These are phyloP conservation scores for Pyricularia pennisetigena DNA, from an alignment of 2,329 filamentous ascomycete species.

Conservation along the genomic window DNA sequence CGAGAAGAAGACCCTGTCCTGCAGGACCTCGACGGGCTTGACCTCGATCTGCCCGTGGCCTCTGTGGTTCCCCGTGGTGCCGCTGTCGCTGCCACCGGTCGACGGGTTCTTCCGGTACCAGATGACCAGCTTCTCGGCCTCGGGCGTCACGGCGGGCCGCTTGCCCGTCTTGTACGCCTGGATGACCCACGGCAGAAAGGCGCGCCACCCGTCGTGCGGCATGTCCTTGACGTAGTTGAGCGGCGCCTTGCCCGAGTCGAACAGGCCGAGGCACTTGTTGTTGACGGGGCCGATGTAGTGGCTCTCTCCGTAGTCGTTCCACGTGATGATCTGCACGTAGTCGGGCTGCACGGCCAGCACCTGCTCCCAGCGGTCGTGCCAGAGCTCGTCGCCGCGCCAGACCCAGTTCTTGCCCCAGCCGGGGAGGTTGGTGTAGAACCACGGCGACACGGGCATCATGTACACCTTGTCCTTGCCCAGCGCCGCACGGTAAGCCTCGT, in stretches of 20 bases:
- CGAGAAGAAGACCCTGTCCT: constrained; percentile 5
- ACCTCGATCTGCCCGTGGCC: background rate
- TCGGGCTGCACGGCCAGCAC: constrained; percentile 32
- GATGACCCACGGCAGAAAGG: constrained; percentile 27
- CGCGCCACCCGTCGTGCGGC: constrained; percentile 34
- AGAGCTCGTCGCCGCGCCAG: constrained; percentile 47
- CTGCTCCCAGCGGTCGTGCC: constrained; percentile 46
- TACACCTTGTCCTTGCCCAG: constrained; percentile 17
- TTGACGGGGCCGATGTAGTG: constrained; percentile 30
- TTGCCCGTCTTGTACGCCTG: constrained; percentile 15
- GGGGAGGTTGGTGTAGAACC: constrained; percentile 42
- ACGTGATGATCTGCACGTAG: constrained; percentile 37
- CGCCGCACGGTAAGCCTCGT: constrained; percentile 20
- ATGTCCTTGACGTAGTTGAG: constrained; percentile 16
- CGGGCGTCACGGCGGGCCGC: constrained; percentile 4
- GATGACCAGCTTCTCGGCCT: background rate
- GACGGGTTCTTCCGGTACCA: constrained; percentile 1
- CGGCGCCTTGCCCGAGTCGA: constrained; percentile 24
- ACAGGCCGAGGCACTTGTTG: constrained; percentile 15
- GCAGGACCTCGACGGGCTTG: background rate
- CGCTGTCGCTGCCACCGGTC: background rate
- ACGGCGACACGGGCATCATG: constrained; percentile 16
- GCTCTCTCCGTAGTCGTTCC: constrained; percentile 42
- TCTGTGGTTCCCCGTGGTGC: constrained; percentile 2
- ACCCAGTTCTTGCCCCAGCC: constrained; percentile 41